Base-by-base conservation (phyloP, 345 rosid species). In the Corchorus capsularis region DNA sequence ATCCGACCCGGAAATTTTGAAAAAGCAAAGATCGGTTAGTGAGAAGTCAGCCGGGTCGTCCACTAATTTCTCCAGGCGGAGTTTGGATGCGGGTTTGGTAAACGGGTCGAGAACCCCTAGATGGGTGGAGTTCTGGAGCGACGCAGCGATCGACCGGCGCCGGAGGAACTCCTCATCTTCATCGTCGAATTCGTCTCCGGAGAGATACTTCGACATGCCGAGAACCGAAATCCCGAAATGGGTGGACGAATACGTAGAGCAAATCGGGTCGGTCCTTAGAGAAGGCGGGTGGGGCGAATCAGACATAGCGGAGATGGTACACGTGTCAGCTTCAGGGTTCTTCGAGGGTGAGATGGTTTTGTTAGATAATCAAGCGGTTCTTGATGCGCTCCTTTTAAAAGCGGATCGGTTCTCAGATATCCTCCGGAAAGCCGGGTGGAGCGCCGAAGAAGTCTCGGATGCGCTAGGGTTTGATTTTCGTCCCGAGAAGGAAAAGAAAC, bases 41-140 rank as follows among this genome's bases (percentile, higher is more conserved):
- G 94, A 89, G 80, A 92, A 84, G 71, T 77, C 88, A 15, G 86
- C 89, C 20, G 89, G 88, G n/a, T 83, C 89, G 0, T 78, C 90
- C 0, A 79, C 87, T 0, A 88, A 89, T 74, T 86, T 86, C 54
- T 83, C 92, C 0, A 83, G 95, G 41, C 82, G 91, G 74, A 92
- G 97, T 55, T 76, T 93, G 83, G 97, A 90, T 74, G 74, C 88
- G 35, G 89, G 91, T 63, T 74, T 79, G 61, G 82, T 75, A 39
- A 65, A 72, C 17, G 83, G 86, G 10, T 80, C 86, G 3, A 81
- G 87, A 69, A 84, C 89, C 12, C 97, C 97, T 19, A 86, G 99
- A 82, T 96, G 99, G 99, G 95, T 96, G 0, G 97, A 93, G 86
- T 96, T 96, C 82, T 96, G 98, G 99, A 92, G 92, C 78, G 94